Evolutionary conservation across 495 filamentous ascomycete genomes (phyloP).

Genomic region (Ramalina peruviana): DNA sequence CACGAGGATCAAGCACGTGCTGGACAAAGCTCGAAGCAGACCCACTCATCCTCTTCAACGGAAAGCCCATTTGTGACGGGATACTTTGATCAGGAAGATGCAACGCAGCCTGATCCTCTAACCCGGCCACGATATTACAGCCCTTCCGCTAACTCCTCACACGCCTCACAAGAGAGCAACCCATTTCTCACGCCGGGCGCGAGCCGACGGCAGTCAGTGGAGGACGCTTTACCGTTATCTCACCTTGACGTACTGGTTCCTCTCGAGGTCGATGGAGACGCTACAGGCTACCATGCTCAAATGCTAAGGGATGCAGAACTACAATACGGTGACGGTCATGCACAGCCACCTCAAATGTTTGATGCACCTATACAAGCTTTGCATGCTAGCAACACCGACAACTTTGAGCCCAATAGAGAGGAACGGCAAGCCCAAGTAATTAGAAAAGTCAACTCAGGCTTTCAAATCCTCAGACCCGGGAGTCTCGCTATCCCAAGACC

Average conservation of each 20-base stretch:
- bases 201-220: background rate
- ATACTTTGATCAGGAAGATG: background rate
- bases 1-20: background rate
- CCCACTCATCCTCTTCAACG: background rate
- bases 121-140: background rate
- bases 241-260: background rate
- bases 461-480: slow-evolving; percentile 45
- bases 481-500: slow-evolving; percentile 18
- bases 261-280: background rate
- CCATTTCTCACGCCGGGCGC: background rate
- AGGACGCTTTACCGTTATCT: background rate
- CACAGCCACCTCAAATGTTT: slow-evolving; percentile 1
- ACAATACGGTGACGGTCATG: background rate
- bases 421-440: slow-evolving; percentile 13
- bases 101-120: background rate
- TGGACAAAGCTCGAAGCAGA: background rate
- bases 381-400: no score
- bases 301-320: background rate
- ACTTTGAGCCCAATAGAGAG: background rate
- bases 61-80: background rate
- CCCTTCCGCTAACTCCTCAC: background rate
- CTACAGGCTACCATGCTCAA: slow-evolving; percentile 1
- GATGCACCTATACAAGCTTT: no score
- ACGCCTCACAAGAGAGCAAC: background rate
- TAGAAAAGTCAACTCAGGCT: slow-evolving; percentile 46